Percentiles rank a stretch among this genome's conserved stretches.
Conservation (phyloP, 164 flowering plant species). For the Dillenia turbinata region DNA sequence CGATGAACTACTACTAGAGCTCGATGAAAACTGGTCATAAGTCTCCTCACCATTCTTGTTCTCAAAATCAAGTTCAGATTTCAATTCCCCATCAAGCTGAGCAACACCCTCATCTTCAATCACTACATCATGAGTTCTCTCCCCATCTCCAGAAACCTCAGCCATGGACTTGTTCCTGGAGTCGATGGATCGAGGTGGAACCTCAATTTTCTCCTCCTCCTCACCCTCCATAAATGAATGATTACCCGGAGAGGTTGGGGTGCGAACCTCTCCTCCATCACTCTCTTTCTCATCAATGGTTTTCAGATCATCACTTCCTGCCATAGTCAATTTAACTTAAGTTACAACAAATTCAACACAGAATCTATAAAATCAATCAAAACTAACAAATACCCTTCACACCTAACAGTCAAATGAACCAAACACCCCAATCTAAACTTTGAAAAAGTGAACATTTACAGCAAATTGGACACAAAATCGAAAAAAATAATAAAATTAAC, state of each 20-base stretch:
- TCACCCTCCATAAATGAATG: conserved; percentile 14
- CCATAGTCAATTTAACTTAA: conserved; percentile 1
- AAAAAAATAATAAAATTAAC: not conserved
- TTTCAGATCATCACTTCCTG: conserved; percentile 34
- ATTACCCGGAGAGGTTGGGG: conserved; percentile 30
- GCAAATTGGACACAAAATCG: not conserved
- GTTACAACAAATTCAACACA: too few species aligned
- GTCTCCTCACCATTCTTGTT: not conserved
- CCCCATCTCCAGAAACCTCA: conserved; percentile 1
- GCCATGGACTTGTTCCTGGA: conserved; percentile 4
- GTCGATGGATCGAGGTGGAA: conserved; percentile 5
- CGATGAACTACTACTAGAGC: conserved; percentile 23
- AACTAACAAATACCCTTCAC: too few species aligned
- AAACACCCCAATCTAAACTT: not conserved
- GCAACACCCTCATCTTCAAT: conserved; percentile 5
- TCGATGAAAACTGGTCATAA: not conserved
- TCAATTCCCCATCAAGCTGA: conserved; percentile 16
- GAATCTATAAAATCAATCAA: too few species aligned
- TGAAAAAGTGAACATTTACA: not conserved
- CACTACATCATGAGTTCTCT: too few species aligned
- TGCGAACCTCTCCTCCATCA: conserved; percentile 31
- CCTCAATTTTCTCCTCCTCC: conserved; percentile 15
- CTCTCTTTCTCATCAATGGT: conserved; percentile 31
- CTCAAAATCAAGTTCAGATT: conserved; percentile 9
- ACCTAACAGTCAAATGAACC: conserved; percentile 1